phyloP scores from a whole-genome alignment of 768 basidiomycete genomes.

The Lactarius tabidus region DNA sequence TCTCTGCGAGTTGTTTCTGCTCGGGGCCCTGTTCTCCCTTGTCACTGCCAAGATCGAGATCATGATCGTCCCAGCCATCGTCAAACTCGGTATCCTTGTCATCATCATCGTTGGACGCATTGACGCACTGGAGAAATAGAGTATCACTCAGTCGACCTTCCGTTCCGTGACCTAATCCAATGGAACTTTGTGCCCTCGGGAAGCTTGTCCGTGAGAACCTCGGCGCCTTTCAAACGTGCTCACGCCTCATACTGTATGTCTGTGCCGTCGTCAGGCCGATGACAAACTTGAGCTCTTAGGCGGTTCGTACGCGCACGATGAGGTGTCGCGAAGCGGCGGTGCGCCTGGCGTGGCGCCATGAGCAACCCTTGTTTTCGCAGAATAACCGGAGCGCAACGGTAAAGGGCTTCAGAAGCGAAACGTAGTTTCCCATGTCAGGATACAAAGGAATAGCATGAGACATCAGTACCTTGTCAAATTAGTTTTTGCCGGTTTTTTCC shows the following conservation, averaged over 20 bases:
- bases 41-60: conserved; percentile 9
- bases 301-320: neutral
- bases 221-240: neutral
- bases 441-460: neutral
- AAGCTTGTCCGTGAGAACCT: conserved; percentile 6
- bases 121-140: conserved; percentile 13
- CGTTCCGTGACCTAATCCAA: conserved; percentile 10
- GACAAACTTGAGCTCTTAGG: neutral
- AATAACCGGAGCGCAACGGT: neutral
- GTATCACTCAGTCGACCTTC: conserved; percentile 1
- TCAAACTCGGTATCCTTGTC: neutral
- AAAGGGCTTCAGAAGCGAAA: neutral
- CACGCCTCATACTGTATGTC: neutral
- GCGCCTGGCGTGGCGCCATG: neutral
- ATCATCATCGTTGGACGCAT: neutral
- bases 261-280: neutral
- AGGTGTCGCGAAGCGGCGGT: neutral
- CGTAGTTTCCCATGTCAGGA: neutral
- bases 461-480: neutral
- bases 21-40: conserved; percentile 2
- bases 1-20: conserved; percentile 20
- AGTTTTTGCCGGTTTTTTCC: too few species aligned
- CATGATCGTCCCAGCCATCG: conserved; percentile 24
- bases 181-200: conserved; percentile 10
- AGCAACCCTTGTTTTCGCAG: conserved; percentile 11